phyloP scores from a whole-genome alignment of 306 rosid genomes.

The Purshia tridentata region DNA sequence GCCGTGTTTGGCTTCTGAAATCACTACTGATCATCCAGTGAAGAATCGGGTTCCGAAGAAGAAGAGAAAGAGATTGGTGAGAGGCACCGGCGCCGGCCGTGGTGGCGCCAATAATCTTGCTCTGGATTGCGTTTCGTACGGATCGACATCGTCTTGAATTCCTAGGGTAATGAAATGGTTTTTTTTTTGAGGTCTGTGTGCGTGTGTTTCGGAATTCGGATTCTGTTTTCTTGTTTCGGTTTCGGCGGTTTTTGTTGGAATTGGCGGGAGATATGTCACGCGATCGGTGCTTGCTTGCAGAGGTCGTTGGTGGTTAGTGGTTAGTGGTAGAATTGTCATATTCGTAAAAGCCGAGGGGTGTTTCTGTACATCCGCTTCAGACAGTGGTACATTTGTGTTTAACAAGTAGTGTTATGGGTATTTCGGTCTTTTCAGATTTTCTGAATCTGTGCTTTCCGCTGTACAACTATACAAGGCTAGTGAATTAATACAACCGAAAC shows the following conservation, averaged over 20 bases:
- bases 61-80: constrained; percentile 19
- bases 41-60: constrained; percentile 39
- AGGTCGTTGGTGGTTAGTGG: background rate
- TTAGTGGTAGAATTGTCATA: constrained; percentile 4
- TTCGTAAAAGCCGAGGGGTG: background rate
- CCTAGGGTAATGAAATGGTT: background rate
- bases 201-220: too few species aligned
- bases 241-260: background rate
- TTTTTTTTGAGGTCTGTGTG: too few species aligned
- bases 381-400: background rate
- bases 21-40: background rate
- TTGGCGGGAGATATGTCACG: constrained; percentile 1
- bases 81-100: background rate
- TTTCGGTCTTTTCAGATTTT: background rate
- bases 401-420: background rate
- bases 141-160: constrained; percentile 33
- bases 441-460: too few species aligned
- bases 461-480: too few species aligned
- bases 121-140: constrained; percentile 21
- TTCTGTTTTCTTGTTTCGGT: background rate
- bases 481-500: too few species aligned
- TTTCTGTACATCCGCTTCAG: background rate
- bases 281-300: background rate
- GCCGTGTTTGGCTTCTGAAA: background rate
- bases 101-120: background rate